Conservation (phyloP, 352 stramenopile species). For the Globisporangium barbulae region DNA sequence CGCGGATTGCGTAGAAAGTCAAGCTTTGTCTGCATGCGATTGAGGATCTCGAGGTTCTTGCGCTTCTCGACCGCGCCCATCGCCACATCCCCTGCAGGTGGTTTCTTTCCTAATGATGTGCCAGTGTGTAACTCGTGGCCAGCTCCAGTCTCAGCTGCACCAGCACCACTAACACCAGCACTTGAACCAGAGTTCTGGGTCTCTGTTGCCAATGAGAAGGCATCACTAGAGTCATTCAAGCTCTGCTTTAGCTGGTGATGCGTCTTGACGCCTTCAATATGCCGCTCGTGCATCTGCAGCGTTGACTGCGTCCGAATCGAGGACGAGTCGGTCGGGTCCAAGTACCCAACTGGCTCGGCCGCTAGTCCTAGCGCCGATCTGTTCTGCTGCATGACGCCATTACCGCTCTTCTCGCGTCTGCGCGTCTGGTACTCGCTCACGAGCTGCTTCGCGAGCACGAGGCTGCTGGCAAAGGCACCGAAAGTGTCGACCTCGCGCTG, state of each 20-base stretch:
- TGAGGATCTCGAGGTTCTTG: slow-evolving; percentile 64
- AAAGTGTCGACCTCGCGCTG: slow-evolving; percentile 38
- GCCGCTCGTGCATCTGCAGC: slow-evolving; percentile 33
- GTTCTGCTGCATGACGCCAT: slow-evolving; percentile 15
- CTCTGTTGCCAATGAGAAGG: background rate
- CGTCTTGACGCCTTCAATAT: slow-evolving; percentile 45
- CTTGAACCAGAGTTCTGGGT: background rate
- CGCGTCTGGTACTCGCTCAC: slow-evolving; percentile 47
- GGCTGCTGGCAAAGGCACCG: slow-evolving; percentile 34
- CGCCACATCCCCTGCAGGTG: background rate
- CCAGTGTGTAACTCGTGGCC: background rate
- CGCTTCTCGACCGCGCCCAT: slow-evolving; percentile 57
- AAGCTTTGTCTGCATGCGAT: slow-evolving; percentile 78
- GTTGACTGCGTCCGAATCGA: slow-evolving; percentile 48
- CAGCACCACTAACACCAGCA: background rate
- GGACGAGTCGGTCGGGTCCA: slow-evolving; percentile 46
- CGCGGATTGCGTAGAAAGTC: slow-evolving; percentile 70
- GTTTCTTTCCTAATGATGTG: background rate
- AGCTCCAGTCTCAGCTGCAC: background rate
- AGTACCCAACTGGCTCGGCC: slow-evolving; percentile 40
- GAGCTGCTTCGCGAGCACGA: slow-evolving; percentile 61
- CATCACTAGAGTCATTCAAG: background rate
- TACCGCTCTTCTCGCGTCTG: slow-evolving; percentile 47
- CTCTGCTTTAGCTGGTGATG: slow-evolving; percentile 6
- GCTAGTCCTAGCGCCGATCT: slow-evolving; percentile 18